These are phyloP conservation scores for Diaporthe sp. DNA, from an alignment of 2,329 filamentous ascomycete species.

Conservation along the genomic window DNA sequence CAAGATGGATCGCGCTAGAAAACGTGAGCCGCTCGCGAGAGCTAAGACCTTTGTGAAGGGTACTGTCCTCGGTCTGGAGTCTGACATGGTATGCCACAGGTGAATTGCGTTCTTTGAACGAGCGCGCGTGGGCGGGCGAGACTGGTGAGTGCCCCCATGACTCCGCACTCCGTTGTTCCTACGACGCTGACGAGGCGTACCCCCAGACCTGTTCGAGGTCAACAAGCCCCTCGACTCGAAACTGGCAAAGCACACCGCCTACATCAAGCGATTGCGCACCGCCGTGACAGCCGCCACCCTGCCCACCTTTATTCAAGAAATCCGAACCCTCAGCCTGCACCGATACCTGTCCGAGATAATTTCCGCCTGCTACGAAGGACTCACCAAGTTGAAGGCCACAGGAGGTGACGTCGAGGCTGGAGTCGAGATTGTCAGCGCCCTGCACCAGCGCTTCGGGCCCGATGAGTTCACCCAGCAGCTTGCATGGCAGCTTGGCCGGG, in stretches of 20 bases:
- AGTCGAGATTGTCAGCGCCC: constrained; percentile 92
- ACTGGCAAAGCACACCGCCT: constrained; percentile 97
- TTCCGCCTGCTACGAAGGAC: constrained; percentile 93
- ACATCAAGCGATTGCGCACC: constrained; percentile 95
- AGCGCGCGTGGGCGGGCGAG: constrained; percentile 89
- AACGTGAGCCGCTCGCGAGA: constrained; percentile 60
- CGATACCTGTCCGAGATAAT: constrained; percentile 98
- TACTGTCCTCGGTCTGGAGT: not conserved
- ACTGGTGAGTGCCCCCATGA: constrained; percentile 69
- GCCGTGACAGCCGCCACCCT: constrained; percentile 85
- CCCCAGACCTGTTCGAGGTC: constrained; percentile 81
- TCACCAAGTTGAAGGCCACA: constrained; percentile 86
- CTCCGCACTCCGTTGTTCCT: constrained; percentile 37
- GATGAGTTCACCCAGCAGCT: constrained; percentile 91
- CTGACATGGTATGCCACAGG: constrained; percentile 65
- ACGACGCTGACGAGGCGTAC: constrained; percentile 20
- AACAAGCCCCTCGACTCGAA: constrained; percentile 90
- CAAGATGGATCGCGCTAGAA: constrained; percentile 75
- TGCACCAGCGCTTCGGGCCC: constrained; percentile 95
- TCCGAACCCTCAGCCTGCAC: constrained; percentile 89
- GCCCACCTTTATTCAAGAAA: constrained; percentile 88
- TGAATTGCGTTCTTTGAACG: constrained; percentile 91
- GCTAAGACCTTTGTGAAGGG: not conserved
- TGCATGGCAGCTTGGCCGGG: constrained; percentile 92
- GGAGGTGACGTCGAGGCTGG: constrained; percentile 93